Base-by-base conservation (phyloP, 768 basidiomycete species). In the Leccinum pellstonianum region DNA sequence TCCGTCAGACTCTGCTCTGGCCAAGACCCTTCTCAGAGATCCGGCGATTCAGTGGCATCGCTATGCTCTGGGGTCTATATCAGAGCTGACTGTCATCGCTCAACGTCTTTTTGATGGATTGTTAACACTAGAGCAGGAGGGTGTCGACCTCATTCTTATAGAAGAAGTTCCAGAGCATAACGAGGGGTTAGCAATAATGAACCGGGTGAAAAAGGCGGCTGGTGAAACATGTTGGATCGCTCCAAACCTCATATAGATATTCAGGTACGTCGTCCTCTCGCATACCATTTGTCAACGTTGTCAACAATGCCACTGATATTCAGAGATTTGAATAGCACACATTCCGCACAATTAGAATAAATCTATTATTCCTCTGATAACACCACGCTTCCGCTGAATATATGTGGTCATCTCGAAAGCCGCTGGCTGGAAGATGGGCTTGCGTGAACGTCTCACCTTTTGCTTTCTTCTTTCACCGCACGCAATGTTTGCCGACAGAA, bases 181-280 rank as follows among this genome's bases (percentile, higher is more conserved):
- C 37, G 88, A 97, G 67, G 96, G 96, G 0, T 75, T 97, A 29
- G 96, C 96, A 6, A 84, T 98, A 29, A 98, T 97, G 93, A 97
- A 98, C 72, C 82, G 96, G 17, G 85, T 95, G 25, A 83, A 83
- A 62, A 98, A 98, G 71, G 95, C 96, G 2, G 94, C 95, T 7
- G 85, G 87, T 4, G 83, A 87, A 52, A 66, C 64, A 10, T 60
- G 61, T 38, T 78, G 77, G 75, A 60, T 79, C 9, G 21, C 41
- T 23, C 52, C 58, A 11, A 17, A 48, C 41, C 47, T 59, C 21
- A 9, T 33, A 29, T 71, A 71, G 62, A 62, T 46, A 49, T 49
- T 8, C 55, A 61, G 49, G 68, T 72, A 51, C 43, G 69, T 63
- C 54, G 7, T 23, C 46, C 15, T 56, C 21, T 35, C n/a, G 7